A percentile compares a stretch with the other conserved stretches of the same genome.
These are phyloP conservation scores for Hysterium pulicare DNA, from an alignment of 2,329 filamentous ascomycete species.

Conservation along the genomic window DNA sequence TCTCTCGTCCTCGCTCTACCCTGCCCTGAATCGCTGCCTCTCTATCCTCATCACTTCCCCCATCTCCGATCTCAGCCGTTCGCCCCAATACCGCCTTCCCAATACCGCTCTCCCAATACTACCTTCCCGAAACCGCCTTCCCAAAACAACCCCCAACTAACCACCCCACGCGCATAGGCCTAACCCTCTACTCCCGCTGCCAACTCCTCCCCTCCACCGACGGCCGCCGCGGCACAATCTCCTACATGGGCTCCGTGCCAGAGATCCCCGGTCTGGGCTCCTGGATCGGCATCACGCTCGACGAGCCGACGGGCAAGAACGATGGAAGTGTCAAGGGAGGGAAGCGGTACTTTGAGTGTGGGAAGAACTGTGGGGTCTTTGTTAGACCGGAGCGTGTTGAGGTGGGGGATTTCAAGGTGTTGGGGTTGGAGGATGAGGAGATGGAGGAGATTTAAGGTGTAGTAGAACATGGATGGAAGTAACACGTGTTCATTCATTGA, in stretches of 20 bases:
- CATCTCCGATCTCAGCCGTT: too few relatives aligned
- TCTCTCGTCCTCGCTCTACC: too few relatives aligned
- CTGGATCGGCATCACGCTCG: constrained; percentile 72
- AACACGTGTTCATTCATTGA: too few relatives aligned
- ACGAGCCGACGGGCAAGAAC: constrained; percentile 80
- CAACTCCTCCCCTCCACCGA: constrained; percentile 60
- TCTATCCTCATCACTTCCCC: too few relatives aligned
- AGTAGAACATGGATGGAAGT: background rate
- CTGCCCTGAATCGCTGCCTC: too few relatives aligned
- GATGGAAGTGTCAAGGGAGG: constrained; percentile 67
- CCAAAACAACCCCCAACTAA: too few relatives aligned
- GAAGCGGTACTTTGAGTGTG: constrained; percentile 67
- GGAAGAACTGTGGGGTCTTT: constrained; percentile 71
- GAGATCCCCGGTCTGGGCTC: constrained; percentile 54
- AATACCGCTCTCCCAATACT: too few relatives aligned
- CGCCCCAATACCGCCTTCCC: too few relatives aligned
- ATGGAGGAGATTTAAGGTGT: constrained; percentile 62
- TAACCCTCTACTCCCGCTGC: constrained; percentile 25
- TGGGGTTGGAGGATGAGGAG: constrained; percentile 56
- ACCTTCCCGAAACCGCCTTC: too few relatives aligned
- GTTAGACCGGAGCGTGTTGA: constrained; percentile 76
- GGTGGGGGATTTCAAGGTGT: constrained; percentile 65
- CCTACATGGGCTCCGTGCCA: constrained; percentile 69
- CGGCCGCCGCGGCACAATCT: constrained; percentile 64
- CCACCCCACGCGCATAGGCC: constrained; percentile 18